Conservation (phyloP, 2,329 filamentous ascomycete species). For the Microascus cirrosus region DNA sequence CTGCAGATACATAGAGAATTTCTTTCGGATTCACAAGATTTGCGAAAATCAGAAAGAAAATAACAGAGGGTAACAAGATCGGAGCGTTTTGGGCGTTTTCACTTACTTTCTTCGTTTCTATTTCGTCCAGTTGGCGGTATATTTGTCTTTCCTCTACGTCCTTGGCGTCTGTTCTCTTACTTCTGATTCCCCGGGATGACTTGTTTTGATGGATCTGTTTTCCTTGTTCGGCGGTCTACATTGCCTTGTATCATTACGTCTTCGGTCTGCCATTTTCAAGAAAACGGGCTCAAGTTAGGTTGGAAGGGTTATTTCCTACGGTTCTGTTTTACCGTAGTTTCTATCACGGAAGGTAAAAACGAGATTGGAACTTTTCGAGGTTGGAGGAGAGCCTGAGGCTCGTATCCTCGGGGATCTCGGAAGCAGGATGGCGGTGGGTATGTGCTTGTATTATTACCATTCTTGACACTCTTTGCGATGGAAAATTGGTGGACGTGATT, state of each 20-base stretch:
- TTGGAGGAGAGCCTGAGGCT: background rate
- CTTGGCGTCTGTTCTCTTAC: background rate
- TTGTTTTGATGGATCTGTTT: background rate
- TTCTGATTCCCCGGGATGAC: background rate
- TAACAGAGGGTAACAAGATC: background rate
- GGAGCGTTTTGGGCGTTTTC: background rate
- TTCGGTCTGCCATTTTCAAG: background rate
- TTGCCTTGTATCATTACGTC: background rate
- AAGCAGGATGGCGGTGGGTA: background rate
- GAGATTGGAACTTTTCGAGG: background rate
- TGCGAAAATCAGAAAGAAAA: slow-evolving; percentile 1
- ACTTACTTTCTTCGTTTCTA: background rate
- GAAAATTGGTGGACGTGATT: background rate
- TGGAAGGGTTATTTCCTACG: background rate
- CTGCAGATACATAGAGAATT: background rate
- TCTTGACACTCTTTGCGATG: background rate
- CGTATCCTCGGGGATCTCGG: background rate
- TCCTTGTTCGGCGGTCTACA: background rate
- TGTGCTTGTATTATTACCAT: slow-evolving; percentile 1
- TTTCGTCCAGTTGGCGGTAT: background rate
- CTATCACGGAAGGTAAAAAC: background rate
- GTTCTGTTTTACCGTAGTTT: background rate
- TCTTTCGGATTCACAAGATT: background rate
- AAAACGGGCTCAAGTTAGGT: background rate
- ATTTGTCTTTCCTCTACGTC: background rate